Conservation (phyloP, 1,284 basidiomycete species). For the Takashimella koratensis region DNA sequence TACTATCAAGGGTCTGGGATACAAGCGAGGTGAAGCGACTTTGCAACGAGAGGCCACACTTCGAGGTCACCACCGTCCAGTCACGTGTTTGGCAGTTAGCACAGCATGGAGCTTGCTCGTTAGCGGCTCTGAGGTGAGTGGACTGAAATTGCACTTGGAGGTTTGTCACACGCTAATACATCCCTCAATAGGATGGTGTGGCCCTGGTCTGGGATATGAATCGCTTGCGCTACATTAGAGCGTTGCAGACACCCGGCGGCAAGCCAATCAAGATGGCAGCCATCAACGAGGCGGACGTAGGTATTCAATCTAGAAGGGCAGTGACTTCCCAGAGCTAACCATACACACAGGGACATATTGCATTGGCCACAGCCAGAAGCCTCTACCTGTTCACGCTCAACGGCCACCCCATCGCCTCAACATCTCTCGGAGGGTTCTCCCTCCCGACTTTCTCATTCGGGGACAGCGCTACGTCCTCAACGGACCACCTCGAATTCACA, state of each 20-base stretch:
- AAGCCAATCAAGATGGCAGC: slow-evolving; percentile 65
- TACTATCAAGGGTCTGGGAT: slow-evolving; percentile 28
- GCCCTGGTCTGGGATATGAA: slow-evolving; percentile 91
- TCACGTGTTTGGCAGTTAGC: slow-evolving; percentile 70
- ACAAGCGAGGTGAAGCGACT: slow-evolving; percentile 30
- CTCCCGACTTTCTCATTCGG: slow-evolving; percentile 14
- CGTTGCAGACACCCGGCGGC: slow-evolving; percentile 61
- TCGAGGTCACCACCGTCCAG: slow-evolving; percentile 66
- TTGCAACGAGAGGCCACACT: slow-evolving; percentile 66
- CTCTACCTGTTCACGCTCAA: slow-evolving; percentile 48
- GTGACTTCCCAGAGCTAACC: not conserved
- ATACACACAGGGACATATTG: slow-evolving; percentile 41
- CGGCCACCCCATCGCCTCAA: slow-evolving; percentile 45
- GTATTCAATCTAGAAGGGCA: slow-evolving; percentile 32
- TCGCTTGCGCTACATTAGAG: slow-evolving; percentile 67
- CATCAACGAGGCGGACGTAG: slow-evolving; percentile 79
- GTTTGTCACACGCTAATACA: not conserved
- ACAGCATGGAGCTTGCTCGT: slow-evolving; percentile 77
- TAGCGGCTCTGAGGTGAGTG: slow-evolving; percentile 63
- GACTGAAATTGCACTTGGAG: too few relatives aligned
- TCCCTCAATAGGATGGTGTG: slow-evolving; percentile 59
- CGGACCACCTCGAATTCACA: slow-evolving; percentile 23
- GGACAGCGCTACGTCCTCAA: not conserved
- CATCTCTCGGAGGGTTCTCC: slow-evolving; percentile 16
- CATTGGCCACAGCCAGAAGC: slow-evolving; percentile 32